Conservation (phyloP, 768 basidiomycete species). For the Pleurotus tuoliensis region DNA sequence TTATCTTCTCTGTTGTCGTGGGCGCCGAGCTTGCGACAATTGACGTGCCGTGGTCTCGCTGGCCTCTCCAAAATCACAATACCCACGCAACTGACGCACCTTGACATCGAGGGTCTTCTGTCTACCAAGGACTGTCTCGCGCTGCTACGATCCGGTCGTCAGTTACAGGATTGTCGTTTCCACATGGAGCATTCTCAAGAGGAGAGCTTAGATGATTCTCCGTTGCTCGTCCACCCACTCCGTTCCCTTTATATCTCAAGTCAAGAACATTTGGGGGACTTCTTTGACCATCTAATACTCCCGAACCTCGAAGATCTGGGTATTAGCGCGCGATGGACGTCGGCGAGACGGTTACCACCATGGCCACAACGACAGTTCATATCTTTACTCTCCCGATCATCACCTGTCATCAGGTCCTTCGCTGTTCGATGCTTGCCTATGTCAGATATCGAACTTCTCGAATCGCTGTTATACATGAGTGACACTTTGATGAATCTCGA, state of each 20-base stretch:
- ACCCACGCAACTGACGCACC: conserved; percentile 1
- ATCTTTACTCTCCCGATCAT: conserved; percentile 4
- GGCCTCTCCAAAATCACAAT: neutral
- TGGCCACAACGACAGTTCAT: conserved; percentile 5
- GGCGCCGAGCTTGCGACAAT: neutral
- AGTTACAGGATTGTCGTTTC: conserved; percentile 5
- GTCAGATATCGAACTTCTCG: neutral
- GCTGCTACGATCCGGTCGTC: neutral
- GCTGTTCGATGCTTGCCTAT: conserved; percentile 3
- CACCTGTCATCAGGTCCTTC: conserved; percentile 3
- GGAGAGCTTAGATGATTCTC: neutral
- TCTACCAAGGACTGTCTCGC: conserved; percentile 3
- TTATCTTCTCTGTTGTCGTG: neutral
- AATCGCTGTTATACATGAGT: conserved; percentile 1
- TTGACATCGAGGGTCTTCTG: neutral
- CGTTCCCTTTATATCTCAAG: conserved; percentile 4
- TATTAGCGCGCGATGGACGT: conserved; percentile 2
- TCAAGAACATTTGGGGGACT: neutral
- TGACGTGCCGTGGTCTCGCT: neutral
- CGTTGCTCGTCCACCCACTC: neutral
- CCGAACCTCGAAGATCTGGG: conserved; percentile 1
- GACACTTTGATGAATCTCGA: conserved; percentile 4
- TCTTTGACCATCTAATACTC: conserved; percentile 6
- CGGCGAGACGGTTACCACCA: neutral
- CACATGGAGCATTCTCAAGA: conserved; percentile 1